Base-by-base conservation (phyloP, 208 protist genomes). In the Trypanosoma brucei region DNA sequence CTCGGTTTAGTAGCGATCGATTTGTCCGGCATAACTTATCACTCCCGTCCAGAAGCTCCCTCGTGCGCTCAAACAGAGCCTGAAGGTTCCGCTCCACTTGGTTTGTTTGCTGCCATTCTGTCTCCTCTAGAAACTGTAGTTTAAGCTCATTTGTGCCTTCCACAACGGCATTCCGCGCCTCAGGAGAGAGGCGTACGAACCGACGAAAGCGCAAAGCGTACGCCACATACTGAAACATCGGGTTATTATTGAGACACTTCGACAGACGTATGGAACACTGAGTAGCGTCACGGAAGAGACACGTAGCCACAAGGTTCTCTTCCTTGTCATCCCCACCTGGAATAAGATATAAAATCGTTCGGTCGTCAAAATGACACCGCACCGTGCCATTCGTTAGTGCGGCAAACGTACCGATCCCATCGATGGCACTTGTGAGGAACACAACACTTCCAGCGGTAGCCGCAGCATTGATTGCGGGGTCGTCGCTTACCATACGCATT, bases 321-420 rank as follows among this genome's bases (percentile, higher is more conserved):
- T 91, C 87, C 14, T 78, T 75, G 59, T 84, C 77, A 59, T 84
- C 76, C 14, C 54, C 57, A n/a, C 78, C 85, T 0, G 88, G 88
- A 11, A 85, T 65, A n/a, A 94, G 64, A 13, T 73, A 76, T 22
- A 94, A 67, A 55, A 94, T 70, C 13, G 84, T 88, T 49, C 88
- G 84, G 54, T 94, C 88, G 59, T 88, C 79, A 58, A 94, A 94
- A 60, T 81, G 76, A 61, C 71, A 83, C 9, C 88, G 84, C 34
- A 89, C 65, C 36, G 76, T 81, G 44, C 88, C 88, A 77, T 94
- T 94, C 22, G 82, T 89, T 13, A 91, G 70, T 0, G 88, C 88
- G 3, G 83, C 81, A 66, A 94, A 94, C 52, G 65, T 86, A 39
- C 84, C 88, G 7, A 94, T 70, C 36, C 76, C 83, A 13, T 92